Percentiles rank a stretch among this genome's conserved stretches.
phyloP scores from a whole-genome alignment of 176 grass and related monocot species.

The Ensete ventricosum region DNA sequence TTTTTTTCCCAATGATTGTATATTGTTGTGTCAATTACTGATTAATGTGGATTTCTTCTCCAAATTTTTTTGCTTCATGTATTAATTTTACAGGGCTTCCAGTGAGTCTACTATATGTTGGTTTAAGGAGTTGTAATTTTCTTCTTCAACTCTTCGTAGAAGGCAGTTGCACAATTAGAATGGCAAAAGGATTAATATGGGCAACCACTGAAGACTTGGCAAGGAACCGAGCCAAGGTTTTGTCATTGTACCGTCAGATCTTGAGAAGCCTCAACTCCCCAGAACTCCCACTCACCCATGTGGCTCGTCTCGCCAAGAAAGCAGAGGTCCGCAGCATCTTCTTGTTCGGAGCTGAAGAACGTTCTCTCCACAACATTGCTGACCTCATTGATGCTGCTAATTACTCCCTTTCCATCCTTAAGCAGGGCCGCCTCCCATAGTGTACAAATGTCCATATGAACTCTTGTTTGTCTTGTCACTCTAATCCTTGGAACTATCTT shows the following conservation, averaged over 20 bases:
- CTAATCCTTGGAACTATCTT: no score
- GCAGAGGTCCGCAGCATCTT: conserved; percentile 68
- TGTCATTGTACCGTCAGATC: conserved; percentile 78
- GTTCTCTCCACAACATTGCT: conserved; percentile 66
- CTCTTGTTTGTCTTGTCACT: background rate
- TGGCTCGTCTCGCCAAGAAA: conserved; percentile 69
- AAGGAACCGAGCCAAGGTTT: conserved; percentile 38
- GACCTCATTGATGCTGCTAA: conserved; percentile 65
- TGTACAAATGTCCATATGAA: background rate
- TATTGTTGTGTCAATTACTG: no score
- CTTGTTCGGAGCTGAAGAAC: conserved; percentile 71
- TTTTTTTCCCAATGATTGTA: no score
- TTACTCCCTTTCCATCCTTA: conserved; percentile 57
- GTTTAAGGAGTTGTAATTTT: no score
- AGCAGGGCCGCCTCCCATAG: conserved; percentile 63
- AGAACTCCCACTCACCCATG: conserved; percentile 47
- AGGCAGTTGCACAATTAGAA: background rate
- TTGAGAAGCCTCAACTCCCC: conserved; percentile 67
- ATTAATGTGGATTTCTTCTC: no score
- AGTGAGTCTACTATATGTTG: no score
- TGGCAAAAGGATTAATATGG: conserved; percentile 61
- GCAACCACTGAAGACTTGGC: conserved; percentile 62
- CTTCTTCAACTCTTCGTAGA: background rate
- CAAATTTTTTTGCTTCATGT: no score
- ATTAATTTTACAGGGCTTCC: no score